A percentile compares a stretch with the other conserved stretches of the same genome.
Conservation (phyloP, 2,329 filamentous ascomycete species). For the Stemphylium vesicarium region DNA sequence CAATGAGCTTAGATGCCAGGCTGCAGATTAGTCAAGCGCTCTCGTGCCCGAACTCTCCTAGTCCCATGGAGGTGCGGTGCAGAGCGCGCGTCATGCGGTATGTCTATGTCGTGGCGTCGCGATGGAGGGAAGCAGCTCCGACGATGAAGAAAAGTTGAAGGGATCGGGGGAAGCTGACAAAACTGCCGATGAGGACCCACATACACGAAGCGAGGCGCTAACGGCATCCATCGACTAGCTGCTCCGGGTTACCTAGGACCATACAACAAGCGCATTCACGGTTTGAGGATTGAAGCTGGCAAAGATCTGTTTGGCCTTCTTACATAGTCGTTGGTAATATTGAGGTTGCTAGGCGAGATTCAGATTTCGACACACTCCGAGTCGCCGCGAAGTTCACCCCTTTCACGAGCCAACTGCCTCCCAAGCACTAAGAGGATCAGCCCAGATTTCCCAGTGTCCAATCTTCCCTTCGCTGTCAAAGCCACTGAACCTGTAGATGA, state of each 20-base stretch:
- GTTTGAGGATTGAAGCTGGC: not conserved
- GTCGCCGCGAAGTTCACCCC: not conserved
- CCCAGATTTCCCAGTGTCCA: constrained; percentile 55
- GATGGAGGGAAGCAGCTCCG: not conserved
- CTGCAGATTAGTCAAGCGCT: not conserved
- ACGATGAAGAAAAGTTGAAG: constrained; percentile 14
- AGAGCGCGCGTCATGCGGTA: not conserved
- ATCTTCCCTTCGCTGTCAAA: constrained; percentile 50
- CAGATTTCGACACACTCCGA: not conserved
- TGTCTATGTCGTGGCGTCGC: not conserved
- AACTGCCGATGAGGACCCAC: constrained; percentile 9
- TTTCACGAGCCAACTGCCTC: constrained; percentile 39
- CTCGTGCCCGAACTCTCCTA: not conserved
- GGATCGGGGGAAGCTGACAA: constrained; percentile 2
- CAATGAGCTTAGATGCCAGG: not conserved
- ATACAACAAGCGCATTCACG: not conserved
- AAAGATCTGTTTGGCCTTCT: too few species aligned
- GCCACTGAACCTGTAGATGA: constrained; percentile 50
- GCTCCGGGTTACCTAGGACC: not conserved
- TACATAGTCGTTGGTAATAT: not conserved
- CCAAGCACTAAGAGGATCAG: constrained; percentile 53
- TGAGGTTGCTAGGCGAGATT: not conserved
- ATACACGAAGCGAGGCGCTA: constrained; percentile 10
- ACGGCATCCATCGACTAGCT: constrained; percentile 1
- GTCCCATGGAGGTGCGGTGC: not conserved